These are phyloP conservation scores for Citrus trifoliata DNA, from an alignment of 345 rosid genomes.

Conservation along the genomic window DNA sequence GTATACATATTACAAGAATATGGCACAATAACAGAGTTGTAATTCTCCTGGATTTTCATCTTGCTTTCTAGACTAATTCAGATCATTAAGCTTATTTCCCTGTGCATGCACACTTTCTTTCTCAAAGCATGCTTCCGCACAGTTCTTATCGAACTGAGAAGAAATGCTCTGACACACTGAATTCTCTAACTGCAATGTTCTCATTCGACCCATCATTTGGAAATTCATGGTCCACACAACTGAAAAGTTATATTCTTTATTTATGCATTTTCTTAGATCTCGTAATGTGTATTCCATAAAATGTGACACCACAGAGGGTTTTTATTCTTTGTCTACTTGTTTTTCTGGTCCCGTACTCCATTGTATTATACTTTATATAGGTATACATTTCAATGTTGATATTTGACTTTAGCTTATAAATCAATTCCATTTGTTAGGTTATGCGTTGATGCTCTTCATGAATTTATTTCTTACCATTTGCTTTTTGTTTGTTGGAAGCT, in stretches of 20 bases:
- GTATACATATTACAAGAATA: not conserved
- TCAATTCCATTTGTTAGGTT: not conserved
- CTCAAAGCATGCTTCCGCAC: not conserved
- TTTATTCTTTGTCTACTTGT: not conserved
- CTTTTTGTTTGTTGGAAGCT: conserved; percentile 41
- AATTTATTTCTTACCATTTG: conserved; percentile 9
- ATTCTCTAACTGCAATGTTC: not conserved
- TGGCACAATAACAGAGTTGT: not conserved
- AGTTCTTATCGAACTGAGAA: not conserved
- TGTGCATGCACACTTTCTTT: not conserved
- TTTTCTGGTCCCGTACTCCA: not conserved
- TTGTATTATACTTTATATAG: not conserved
- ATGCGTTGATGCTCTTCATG: not conserved
- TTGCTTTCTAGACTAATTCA: not conserved
- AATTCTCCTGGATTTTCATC: not conserved
- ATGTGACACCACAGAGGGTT: not conserved
- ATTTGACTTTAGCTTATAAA: not conserved
- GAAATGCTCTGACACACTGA: not conserved
- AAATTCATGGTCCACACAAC: not conserved
- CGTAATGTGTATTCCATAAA: not conserved
- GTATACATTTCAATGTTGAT: not conserved
- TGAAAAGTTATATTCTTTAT: not conserved
- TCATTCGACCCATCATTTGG: not conserved
- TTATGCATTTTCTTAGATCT: not conserved
- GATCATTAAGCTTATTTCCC: not conserved